These are phyloP conservation scores for Candida ascalaphidarum DNA, from an alignment of 805 yeast species.

Conservation along the genomic window DNA sequence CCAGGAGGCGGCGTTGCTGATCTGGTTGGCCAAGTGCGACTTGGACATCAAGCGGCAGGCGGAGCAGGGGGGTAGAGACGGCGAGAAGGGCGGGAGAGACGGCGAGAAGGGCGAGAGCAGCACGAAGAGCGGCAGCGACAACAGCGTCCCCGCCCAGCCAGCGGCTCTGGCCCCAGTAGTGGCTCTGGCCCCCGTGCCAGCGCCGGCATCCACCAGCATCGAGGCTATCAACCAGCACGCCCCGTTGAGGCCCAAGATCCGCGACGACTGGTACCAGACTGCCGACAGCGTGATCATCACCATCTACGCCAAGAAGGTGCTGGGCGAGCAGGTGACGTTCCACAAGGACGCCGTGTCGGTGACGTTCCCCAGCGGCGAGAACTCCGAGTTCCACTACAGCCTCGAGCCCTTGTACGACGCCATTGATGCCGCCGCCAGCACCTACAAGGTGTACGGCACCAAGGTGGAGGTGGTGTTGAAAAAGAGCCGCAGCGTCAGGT, in stretches of 20 bases:
- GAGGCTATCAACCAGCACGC: constrained; percentile 30
- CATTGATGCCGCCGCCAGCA: constrained; percentile 39
- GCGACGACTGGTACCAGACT: constrained; percentile 57
- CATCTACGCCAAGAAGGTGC: constrained; percentile 61
- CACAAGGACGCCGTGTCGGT: constrained; percentile 25
- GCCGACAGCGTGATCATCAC: constrained; percentile 49
- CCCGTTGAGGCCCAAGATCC: constrained; percentile 26
- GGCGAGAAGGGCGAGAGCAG: constrained; percentile 1
- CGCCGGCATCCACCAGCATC: constrained; percentile 14
- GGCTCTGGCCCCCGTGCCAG: constrained; percentile 1
- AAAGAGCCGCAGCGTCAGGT: constrained; percentile 38
- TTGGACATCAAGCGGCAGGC: constrained; percentile 20
- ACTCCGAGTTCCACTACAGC: constrained; percentile 50
- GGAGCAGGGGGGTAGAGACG: constrained; percentile 6
- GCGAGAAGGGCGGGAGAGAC: constrained; percentile 3
- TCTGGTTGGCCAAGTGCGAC: constrained; percentile 37
- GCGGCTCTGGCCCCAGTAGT: neutral
- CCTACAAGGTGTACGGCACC: constrained; percentile 51
- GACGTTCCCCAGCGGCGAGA: constrained; percentile 39
- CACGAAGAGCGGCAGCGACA: too few species aligned
- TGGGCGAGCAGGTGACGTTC: constrained; percentile 39
- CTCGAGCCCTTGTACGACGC: constrained; percentile 45
- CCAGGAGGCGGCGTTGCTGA: constrained; percentile 36
- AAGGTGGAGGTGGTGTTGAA: constrained; percentile 63
- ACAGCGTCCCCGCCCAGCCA: neutral